These are phyloP conservation scores for Ophidiomyces ophidiicola DNA, from an alignment of 2,329 filamentous ascomycete species.

Conservation along the genomic window DNA sequence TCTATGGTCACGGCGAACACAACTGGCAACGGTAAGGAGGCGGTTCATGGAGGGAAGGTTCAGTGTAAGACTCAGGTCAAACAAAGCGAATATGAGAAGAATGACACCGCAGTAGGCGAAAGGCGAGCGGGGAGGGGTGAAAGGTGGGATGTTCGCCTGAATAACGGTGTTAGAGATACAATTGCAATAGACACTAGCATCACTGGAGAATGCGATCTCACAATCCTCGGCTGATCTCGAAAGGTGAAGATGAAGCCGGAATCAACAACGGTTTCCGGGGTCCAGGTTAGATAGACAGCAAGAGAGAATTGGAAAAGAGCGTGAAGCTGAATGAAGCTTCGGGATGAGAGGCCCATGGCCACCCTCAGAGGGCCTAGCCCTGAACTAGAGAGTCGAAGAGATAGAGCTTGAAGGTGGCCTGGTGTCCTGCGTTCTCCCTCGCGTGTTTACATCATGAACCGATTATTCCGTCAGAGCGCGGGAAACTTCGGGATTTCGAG, in stretches of 20 bases:
- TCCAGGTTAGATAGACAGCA: conserved; percentile 70
- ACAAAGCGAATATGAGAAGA: conserved; percentile 51
- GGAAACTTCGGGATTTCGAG: no score
- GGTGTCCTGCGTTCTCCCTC: neutral
- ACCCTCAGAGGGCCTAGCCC: conserved; percentile 16
- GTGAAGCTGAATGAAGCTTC: conserved; percentile 67
- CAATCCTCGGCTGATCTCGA: conserved; percentile 72
- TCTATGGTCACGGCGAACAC: conserved; percentile 22
- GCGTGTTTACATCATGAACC: neutral
- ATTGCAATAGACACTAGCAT: neutral
- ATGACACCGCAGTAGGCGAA: conserved; percentile 58
- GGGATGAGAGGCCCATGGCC: conserved; percentile 66
- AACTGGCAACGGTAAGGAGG: conserved; percentile 43
- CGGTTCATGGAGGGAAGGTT: conserved; percentile 52
- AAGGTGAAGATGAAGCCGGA: conserved; percentile 49
- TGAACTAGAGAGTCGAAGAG: neutral
- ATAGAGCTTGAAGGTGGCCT: conserved; percentile 1
- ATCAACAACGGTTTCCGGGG: conserved; percentile 59
- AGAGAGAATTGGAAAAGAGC: conserved; percentile 75
- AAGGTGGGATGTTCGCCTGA: conserved; percentile 47
- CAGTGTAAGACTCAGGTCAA: conserved; percentile 53
- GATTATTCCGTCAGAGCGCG: no score
- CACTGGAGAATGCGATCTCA: conserved; percentile 27
- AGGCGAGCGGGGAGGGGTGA: conserved; percentile 57
- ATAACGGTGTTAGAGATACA: conserved; percentile 3